Evolutionary conservation across 2,329 filamentous ascomycete genomes (phyloP).

Genomic region (Didymella sp.): DNA sequence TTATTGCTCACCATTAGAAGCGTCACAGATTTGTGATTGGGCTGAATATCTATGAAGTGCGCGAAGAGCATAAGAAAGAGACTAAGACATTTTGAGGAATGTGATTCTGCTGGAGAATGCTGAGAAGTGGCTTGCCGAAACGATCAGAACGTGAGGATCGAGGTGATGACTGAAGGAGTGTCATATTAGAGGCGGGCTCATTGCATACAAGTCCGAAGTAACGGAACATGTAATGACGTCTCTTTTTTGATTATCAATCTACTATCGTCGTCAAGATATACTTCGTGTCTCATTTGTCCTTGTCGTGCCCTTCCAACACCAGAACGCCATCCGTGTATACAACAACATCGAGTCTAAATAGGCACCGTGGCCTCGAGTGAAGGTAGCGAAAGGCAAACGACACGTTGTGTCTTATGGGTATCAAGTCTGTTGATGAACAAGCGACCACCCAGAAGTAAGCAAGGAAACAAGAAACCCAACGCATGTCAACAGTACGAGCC

Average conservation of each 20-base stretch:
- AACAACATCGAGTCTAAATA: not conserved
- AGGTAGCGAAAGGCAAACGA: conserved; percentile 2
- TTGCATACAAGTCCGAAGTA: not conserved
- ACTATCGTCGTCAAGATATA: not conserved
- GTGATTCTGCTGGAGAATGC: too few species aligned
- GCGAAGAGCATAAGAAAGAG: too few species aligned
- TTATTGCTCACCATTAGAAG: not conserved
- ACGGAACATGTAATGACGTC: not conserved
- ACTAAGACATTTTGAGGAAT: too few species aligned
- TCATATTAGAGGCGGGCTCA: not conserved
- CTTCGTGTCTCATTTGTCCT: not conserved
- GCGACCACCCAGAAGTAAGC: conserved; percentile 12
- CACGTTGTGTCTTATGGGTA: conserved; percentile 9
- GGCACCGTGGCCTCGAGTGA: not conserved
- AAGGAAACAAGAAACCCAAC: not conserved
- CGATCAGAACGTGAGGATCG: too few species aligned
- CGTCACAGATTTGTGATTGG: not conserved
- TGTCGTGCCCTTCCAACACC: not conserved
- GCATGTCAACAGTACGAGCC: not conserved
- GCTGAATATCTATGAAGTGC: too few species aligned
- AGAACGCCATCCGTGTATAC: not conserved
- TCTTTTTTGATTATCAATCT: not conserved
- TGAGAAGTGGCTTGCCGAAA: too few species aligned
- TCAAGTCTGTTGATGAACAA: conserved; percentile 6
- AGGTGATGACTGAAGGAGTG: not conserved